Percentiles rank a stretch among this genome's conserved stretches.
These are phyloP conservation scores for Phytomonas francai DNA, from an alignment of 208 protist species.

Conservation along the genomic window DNA sequence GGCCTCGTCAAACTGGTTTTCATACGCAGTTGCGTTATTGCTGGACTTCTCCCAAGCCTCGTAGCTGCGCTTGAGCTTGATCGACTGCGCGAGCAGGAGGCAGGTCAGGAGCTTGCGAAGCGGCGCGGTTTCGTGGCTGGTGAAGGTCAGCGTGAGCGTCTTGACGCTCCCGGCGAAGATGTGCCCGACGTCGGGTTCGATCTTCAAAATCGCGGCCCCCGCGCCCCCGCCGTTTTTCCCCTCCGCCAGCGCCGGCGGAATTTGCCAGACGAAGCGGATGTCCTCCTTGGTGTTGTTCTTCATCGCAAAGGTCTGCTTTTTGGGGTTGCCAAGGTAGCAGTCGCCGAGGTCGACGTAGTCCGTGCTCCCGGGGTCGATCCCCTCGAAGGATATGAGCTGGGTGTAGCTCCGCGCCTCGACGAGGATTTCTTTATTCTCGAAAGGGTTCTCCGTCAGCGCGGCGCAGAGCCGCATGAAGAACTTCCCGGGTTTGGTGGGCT, in stretches of 20 bases:
- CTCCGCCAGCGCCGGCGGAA: too few relatives aligned
- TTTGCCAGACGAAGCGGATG: constrained; percentile 80
- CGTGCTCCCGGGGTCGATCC: constrained; percentile 64
- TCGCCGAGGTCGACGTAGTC: constrained; percentile 86
- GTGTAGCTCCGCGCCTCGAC: constrained; percentile 81
- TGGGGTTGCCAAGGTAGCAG: constrained; percentile 60
- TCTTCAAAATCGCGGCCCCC: constrained; percentile 16
- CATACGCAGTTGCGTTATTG: neutral
- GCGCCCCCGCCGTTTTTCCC: too few relatives aligned
- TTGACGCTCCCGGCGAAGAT: constrained; percentile 39
- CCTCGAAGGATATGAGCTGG: constrained; percentile 85
- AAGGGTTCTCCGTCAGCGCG: constrained; percentile 87
- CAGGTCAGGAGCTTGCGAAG: constrained; percentile 16
- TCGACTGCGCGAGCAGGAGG: constrained; percentile 19
- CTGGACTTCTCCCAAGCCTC: too few relatives aligned
- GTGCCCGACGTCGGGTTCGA: constrained; percentile 50
- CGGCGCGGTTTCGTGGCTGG: constrained; percentile 16
- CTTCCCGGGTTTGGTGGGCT: constrained; percentile 43
- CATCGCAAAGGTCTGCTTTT: constrained; percentile 65
- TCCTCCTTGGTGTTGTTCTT: constrained; percentile 68
- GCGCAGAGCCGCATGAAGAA: constrained; percentile 58
- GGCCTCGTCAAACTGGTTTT: constrained; percentile 9
- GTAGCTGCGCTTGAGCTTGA: constrained; percentile 8
- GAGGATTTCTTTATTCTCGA: constrained; percentile 84
- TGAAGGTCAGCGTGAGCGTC: constrained; percentile 35